Evolutionary conservation across 495 filamentous ascomycete species (phyloP).

Genomic region (Aspergillus asperescens): DNA sequence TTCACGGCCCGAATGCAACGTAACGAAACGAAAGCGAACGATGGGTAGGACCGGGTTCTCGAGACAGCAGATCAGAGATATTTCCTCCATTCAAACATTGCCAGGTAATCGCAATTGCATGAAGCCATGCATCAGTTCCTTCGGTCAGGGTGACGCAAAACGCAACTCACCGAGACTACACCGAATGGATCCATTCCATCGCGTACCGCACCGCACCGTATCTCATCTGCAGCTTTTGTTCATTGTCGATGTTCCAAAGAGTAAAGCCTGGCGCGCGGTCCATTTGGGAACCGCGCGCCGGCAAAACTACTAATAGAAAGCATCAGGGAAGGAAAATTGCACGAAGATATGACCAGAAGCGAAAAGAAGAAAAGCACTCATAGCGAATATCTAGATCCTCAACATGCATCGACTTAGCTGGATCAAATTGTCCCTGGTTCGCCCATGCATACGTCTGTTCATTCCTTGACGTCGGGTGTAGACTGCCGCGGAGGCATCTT

Average conservation of each 20-base stretch:
- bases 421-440: constrained; percentile 20
- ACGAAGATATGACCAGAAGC: constrained; percentile 7
- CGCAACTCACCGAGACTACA: constrained; percentile 9
- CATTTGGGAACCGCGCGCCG: not conserved
- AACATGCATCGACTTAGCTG: constrained; percentile 46
- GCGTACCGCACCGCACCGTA: not conserved
- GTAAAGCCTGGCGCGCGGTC: not conserved
- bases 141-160: constrained; percentile 3
- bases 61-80: not conserved
- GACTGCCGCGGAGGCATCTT: not conserved
- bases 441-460: constrained; percentile 4
- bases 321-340: constrained; percentile 10
- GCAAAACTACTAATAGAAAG: constrained; percentile 12
- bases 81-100: not conserved
- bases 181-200: not conserved
- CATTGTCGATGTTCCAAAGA: constrained; percentile 1
- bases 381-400: constrained; percentile 27
- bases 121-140: constrained; percentile 7
- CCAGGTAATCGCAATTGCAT: not conserved
- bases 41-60: not conserved
- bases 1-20: not conserved
- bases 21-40: constrained; percentile 6
- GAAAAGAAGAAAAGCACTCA: constrained; percentile 14
- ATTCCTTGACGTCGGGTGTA: no score
- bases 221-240: not conserved